Base-by-base conservation (phyloP, 2,329 filamentous ascomycete species). In the Botrytis paeoniae region DNA sequence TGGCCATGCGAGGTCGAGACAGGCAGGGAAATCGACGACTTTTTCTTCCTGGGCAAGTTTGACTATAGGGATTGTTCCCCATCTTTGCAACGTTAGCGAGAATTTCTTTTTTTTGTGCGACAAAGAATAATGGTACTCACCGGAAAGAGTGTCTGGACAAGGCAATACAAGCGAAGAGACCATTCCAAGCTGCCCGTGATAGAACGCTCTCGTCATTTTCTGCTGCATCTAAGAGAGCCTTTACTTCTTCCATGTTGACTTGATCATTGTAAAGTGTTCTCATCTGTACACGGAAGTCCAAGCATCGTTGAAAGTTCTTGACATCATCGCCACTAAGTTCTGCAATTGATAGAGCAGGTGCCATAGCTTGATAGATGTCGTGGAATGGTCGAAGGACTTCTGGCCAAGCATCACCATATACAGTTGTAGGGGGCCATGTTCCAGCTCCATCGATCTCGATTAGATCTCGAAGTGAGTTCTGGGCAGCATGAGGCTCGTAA, bases 21-120 rank as follows among this genome's bases (percentile, higher is more conserved):
- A 79, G 0, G 64, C 41, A 1, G 81, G 81, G 22, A 83, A 75
- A 41, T 79, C 75, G 18, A 83, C 64, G 39, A 77, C 65, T 14
- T 75, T 76, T 73, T 82, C 82, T 39, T 78, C 70, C 74, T 83
- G 81, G 35, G 81, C 81, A 18, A 80, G 74, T 25, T 76, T 78
- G 22, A 83, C 81, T 12, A 81, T 78, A 2, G 81, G 82, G 25
- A 82, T 79, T 10, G 78, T 81, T 25, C 74, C 81, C 81, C 81
- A 83, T 69, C 81, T 76, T 54, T 18, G 29, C 22, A 29, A 22
- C 51, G 64, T 72, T 69, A 72, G 39, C 22, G 18, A 48, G 16
- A 25, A 45, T 25, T 39, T 25, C 69, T 37, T 39, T 57, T 41
- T 12, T 57, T 29, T 48, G 39, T 32, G 37, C 10, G 20, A 63